Base-by-base conservation (phyloP, 768 basidiomycete species). In the Mycena venus region DNA sequence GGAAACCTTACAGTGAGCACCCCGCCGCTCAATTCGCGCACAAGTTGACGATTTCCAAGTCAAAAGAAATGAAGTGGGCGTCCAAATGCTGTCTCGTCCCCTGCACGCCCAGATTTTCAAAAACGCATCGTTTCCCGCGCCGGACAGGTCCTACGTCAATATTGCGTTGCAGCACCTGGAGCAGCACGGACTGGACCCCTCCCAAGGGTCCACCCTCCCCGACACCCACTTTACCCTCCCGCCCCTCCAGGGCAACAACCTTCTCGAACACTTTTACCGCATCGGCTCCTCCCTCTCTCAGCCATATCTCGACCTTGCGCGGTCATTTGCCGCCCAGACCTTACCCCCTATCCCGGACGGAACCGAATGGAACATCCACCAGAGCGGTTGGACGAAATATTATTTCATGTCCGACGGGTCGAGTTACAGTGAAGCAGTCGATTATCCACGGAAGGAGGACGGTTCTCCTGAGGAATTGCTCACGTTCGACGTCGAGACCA, bases 301-400 rank as follows among this genome's bases (percentile, higher is more conserved):
- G 79, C 97, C 97, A 3, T 97, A 95, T 90, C 86, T 96, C 14
- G 81, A 88, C 7, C 86, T 97, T 67, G 91, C 96, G 6, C 86
- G 90, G 68, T 79, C 84, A 10, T 91, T 96, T 76, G 87, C 91
- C 3, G 78, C 82, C 9, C 82, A 84, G 32, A 62, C 86, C 3
- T 80, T 96, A 4, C 95, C 95, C 12, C 91, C 91, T 0, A 88
- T 88, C 75, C 81, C 92, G 77, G 83, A 88, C 27, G 65, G 87
- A 75, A 74, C 81, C 21, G 74, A 82, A 44, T 83, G 80, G 79
- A 79, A 83, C 31, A 76, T 79, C 58, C 60, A 74, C 32, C 84
- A 90, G 82, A 87, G 93, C 0, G 98, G 98, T 15, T 99, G 98
- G 98, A 97, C 95, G 3, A 93, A 93, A 78, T 99, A 99, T 79